A percentile compares a stretch with the other conserved stretches of the same genome.
Evolutionary conservation across 306 rosid species (phyloP).

Genomic region (Quercus agrifolia): DNA sequence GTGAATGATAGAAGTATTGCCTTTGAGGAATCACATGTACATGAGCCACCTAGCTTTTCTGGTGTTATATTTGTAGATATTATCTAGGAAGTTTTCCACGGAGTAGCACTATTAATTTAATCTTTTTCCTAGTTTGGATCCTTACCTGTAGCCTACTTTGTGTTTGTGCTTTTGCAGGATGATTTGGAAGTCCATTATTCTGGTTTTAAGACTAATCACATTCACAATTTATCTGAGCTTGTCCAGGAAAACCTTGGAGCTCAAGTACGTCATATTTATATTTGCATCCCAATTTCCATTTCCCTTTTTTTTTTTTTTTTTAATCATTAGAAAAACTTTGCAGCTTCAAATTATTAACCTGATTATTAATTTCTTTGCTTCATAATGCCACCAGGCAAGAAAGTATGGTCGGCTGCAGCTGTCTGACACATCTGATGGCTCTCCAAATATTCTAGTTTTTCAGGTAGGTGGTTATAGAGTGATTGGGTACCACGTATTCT

Average conservation of each 20-base stretch:
- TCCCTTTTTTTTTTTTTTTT: neutral
- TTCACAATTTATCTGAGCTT: conserved; percentile 91
- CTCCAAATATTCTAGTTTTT: conserved; percentile 75
- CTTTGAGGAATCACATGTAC: neutral
- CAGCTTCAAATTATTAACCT: neutral
- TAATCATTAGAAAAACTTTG: neutral
- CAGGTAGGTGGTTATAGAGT: conserved; percentile 54
- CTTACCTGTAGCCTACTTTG: conserved; percentile 5
- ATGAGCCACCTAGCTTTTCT: neutral
- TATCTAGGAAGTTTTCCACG: neutral
- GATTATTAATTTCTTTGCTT: conserved; percentile 17
- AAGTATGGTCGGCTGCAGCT: conserved; percentile 64
- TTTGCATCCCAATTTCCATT: conserved; percentile 14
- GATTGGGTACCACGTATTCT: neutral
- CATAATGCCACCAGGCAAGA: conserved; percentile 42
- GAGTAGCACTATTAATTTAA: conserved; percentile 4
- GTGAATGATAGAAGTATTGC: neutral
- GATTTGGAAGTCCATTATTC: conserved; percentile 71
- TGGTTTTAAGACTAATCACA: conserved; percentile 77
- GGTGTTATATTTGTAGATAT: neutral
- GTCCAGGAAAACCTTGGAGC: conserved; percentile 70
- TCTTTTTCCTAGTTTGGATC: neutral
- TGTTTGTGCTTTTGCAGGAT: conserved; percentile 55
- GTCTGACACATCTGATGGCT: conserved; percentile 63
- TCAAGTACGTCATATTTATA: conserved; percentile 47